Percentiles rank a stretch among this genome's conserved stretches.
Evolutionary conservation across 305 asterid genomes (phyloP).

Genomic region (Coffea humblotiana): DNA sequence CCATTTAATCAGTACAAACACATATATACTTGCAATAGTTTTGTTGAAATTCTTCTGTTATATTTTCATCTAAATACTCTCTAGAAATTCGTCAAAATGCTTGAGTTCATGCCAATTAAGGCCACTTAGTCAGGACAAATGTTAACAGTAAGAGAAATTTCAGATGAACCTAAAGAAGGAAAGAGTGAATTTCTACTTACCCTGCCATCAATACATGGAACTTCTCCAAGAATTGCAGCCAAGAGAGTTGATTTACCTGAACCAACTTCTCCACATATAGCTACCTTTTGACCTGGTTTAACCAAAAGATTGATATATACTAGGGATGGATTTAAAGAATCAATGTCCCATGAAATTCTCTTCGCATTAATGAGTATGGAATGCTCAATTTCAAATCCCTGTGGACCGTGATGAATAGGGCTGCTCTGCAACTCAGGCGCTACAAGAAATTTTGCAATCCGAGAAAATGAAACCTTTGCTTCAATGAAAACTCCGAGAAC

Average conservation of each 20-base stretch:
- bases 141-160: not conserved
- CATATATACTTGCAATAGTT: not conserved
- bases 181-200: not conserved
- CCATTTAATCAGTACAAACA: not conserved
- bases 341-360: slow-evolving; percentile 28
- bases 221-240: slow-evolving; percentile 31
- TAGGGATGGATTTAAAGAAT: not conserved
- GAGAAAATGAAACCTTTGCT: slow-evolving; percentile 27
- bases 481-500: slow-evolving; percentile 24
- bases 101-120: not conserved
- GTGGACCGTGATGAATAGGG: not conserved
- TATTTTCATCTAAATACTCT: not conserved
- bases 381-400: not conserved
- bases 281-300: slow-evolving; percentile 24
- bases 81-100: not conserved
- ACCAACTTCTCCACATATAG: slow-evolving; percentile 35
- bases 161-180: not conserved
- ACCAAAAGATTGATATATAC: slow-evolving; percentile 16
- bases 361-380: slow-evolving; percentile 5
- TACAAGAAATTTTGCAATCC: slow-evolving; percentile 26
- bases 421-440: slow-evolving; percentile 21
- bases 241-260: slow-evolving; percentile 34
- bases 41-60: not conserved
- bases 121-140: not conserved
- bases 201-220: slow-evolving; percentile 22